These are phyloP conservation scores for Debaryomyces fabryi DNA, from an alignment of 1,139 yeast genomes.

Conservation along the genomic window DNA sequence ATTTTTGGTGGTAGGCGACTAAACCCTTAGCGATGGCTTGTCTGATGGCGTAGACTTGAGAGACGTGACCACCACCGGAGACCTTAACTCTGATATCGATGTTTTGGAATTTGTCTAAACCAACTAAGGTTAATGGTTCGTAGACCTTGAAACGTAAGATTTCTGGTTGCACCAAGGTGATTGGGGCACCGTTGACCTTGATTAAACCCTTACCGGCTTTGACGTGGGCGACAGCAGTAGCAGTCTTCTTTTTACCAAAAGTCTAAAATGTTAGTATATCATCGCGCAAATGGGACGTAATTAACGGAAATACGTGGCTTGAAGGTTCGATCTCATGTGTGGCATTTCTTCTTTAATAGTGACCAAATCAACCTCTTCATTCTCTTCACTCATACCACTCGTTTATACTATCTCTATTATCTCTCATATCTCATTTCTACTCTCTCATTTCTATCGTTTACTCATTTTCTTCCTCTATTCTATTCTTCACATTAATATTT, in stretches of 20 bases:
- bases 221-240: conserved; percentile 99
- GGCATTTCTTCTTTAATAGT: background rate
- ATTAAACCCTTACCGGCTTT: conserved; percentile 99
- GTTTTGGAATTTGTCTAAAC: conserved; percentile 98
- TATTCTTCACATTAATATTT: background rate
- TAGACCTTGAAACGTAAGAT: conserved; percentile 98
- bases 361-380: background rate
- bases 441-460: no score
- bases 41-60: conserved; percentile 99
- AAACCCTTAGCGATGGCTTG: conserved; percentile 99
- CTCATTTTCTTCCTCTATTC: background rate
- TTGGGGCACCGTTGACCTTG: conserved; percentile 99
- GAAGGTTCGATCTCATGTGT: background rate
- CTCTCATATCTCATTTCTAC: no score
- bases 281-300: background rate
- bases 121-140: conserved; percentile 98
- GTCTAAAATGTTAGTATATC: conserved; percentile 63
- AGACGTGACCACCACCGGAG: conserved; percentile 99
- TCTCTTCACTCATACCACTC: no score
- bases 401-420: no score
- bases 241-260: conserved; percentile 99
- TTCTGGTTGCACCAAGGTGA: conserved; percentile 99
- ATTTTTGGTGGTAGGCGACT: conserved; percentile 99
- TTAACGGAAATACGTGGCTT: background rate
- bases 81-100: conserved; percentile 99